Evolutionary conservation across 2,329 filamentous ascomycete genomes (phyloP).

Genomic region (Pseudocercospora vitis): DNA sequence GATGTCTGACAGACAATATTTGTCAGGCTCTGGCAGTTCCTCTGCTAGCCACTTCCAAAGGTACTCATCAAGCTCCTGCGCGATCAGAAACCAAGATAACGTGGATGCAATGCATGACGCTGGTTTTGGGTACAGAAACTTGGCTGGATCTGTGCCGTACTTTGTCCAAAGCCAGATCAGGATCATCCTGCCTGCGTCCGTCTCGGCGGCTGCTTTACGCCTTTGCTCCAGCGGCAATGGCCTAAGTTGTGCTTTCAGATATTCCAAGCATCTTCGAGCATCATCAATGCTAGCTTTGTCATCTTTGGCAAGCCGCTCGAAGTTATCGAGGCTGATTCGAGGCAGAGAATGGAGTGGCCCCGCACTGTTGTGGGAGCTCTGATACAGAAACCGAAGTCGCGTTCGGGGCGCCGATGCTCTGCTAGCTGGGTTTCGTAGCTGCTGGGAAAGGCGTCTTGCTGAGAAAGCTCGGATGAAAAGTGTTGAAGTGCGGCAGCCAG

Average conservation of each 20-base stretch:
- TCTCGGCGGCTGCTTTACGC: not conserved
- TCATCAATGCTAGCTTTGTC: not conserved
- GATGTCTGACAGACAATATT: not conserved
- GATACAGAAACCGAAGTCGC: too few species aligned
- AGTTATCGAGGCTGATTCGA: not conserved
- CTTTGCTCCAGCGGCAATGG: not conserved
- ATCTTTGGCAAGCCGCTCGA: not conserved
- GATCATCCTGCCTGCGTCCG: not conserved
- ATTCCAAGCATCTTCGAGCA: not conserved
- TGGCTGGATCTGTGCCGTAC: not conserved
- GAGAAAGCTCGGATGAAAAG: too few species aligned
- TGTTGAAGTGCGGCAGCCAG: too few species aligned
- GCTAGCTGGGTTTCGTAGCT: too few species aligned
- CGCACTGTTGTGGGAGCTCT: too few species aligned
- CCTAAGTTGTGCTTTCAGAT: conserved; percentile 1
- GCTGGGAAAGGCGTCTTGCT: too few species aligned
- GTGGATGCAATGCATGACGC: not conserved
- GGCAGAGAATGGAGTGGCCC: not conserved
- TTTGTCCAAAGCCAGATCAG: not conserved
- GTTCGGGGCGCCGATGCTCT: too few species aligned
- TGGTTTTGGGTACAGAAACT: not conserved
- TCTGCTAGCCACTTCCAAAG: conserved; percentile 1
- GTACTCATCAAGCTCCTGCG: conserved; percentile 3
- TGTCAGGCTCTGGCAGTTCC: not conserved
- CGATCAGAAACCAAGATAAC: conserved; percentile 3